Base-by-base conservation (phyloP, 306 rosid genomes). In the Cicer pinnatifidum region DNA sequence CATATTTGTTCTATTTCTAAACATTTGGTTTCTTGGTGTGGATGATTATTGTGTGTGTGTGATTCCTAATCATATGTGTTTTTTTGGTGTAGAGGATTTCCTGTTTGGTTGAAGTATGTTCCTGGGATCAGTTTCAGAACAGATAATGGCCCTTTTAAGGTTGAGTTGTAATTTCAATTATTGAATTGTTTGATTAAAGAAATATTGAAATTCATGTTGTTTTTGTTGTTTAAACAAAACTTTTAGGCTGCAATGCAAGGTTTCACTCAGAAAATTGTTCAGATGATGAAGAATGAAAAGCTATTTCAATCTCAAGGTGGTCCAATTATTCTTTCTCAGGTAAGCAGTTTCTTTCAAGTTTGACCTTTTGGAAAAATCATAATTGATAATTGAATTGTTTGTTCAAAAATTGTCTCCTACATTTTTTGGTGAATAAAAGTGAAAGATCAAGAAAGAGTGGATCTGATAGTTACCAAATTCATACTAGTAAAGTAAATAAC, bases 101-200 rank as follows among this genome's bases (percentile, higher is more conserved):
- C 97, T 65, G 96, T 94, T 72, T 94, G 99, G 99, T 87, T 94
- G 69, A 94, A 94, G 87, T 91, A 84, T 85, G 95, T 89, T 57
- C 99, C 97, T 63, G 99, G 96, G 40, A 94, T 94, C 81, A 91
- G 91, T 86, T 94, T 94, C 89, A 84, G 97, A 85, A 91, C 96
- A 15, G 96, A 94, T 73, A 94, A 94, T 66, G 88, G 80, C 65
- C 96, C 99, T 73, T 94, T 94, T 85, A 88, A 94, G 97, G 99
- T 94, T 78, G 48, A 71, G 67, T 33, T n/a, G n/a, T 7, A 20
- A 38, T 43, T 60, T 43, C 16, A 38, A 67, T 60, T 59, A 9
- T 45, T 76, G 44, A 57, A 8, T 10, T 37, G 11, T 63, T 15
- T 69, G 15, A 52, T 16, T 3, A 11, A 54, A 80, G 17, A 72